A percentile compares a stretch with the other conserved stretches of the same genome.
Evolutionary conservation across 169 alveolate genomes (phyloP).

Genomic region (Plasmodium reichenowi): DNA sequence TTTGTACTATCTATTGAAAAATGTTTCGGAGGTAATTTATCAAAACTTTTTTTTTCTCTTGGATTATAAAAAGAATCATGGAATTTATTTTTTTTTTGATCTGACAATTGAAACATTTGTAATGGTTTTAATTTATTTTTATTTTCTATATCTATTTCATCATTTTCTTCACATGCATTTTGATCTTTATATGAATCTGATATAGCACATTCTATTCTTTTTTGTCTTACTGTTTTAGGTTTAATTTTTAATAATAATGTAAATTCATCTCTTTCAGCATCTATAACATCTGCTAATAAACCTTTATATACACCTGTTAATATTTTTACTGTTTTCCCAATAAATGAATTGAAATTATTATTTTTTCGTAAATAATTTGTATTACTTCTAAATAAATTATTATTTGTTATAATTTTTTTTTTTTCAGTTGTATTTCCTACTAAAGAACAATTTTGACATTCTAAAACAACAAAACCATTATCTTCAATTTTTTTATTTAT

Average conservation of each 20-base stretch:
- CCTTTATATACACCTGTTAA: constrained; percentile 86
- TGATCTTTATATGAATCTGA: constrained; percentile 45
- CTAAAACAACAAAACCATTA: constrained; percentile 73
- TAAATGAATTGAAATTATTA: constrained; percentile 69
- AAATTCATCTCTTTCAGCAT: constrained; percentile 84
- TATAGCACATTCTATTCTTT: constrained; percentile 81
- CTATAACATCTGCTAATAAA: constrained; percentile 82
- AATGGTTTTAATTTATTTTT: neutral
- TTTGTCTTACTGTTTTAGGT: constrained; percentile 84
- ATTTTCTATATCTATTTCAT: neutral
- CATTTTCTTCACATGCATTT: constrained; percentile 22
- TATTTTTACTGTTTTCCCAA: constrained; percentile 87
- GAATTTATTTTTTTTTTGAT: constrained; percentile 1
- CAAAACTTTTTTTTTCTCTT: neutral
- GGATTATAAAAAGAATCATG: constrained; percentile 17
- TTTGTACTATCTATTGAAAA: neutral
- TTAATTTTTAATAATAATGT: constrained; percentile 86
- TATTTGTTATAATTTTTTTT: constrained; percentile 46
- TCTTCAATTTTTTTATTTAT: constrained; percentile 78
- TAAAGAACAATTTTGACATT: constrained; percentile 43
- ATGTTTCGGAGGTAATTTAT: neutral
- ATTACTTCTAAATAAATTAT: constrained; percentile 57
- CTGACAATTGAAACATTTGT: constrained; percentile 6
- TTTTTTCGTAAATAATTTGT: constrained; percentile 5
- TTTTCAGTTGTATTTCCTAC: constrained; percentile 40